Percentiles rank a stretch among this genome's conserved stretches.
Evolutionary conservation across 768 basidiomycete genomes (phyloP).

Genomic region (Crepidotus variabilis): DNA sequence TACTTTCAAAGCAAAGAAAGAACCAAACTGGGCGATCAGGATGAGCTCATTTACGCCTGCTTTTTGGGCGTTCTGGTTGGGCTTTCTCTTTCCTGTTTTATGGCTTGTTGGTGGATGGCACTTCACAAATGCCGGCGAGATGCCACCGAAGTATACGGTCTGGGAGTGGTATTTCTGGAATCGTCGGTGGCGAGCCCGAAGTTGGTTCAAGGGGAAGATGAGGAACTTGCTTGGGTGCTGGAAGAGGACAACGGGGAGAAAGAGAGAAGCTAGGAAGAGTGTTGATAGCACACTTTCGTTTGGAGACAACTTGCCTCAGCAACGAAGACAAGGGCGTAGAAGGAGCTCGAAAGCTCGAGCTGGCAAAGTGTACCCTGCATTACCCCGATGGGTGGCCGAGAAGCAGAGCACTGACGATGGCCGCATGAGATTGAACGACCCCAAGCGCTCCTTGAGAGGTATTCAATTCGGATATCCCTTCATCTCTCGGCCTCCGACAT

Average conservation of each 20-base stretch:
- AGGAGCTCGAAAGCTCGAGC: constrained; percentile 18
- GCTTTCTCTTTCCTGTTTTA: constrained; percentile 68
- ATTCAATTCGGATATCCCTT: constrained; percentile 60
- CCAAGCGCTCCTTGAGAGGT: constrained; percentile 40
- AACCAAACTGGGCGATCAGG: constrained; percentile 1
- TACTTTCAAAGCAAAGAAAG: constrained; percentile 29
- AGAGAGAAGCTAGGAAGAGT: too few relatives aligned
- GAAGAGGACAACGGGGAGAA: constrained; percentile 12
- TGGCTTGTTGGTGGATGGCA: constrained; percentile 82
- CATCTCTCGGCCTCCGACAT: constrained; percentile 42
- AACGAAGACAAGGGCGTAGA: constrained; percentile 17
- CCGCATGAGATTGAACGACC: constrained; percentile 38
- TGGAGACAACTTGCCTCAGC: background rate
- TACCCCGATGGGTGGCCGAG: constrained; percentile 42
- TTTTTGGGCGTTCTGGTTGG: constrained; percentile 70
- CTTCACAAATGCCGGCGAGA: constrained; percentile 43
- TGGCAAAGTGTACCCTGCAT: constrained; percentile 26
- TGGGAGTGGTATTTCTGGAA: constrained; percentile 48
- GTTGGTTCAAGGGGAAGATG: constrained; percentile 7
- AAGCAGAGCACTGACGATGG: constrained; percentile 40
- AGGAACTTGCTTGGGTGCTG: constrained; percentile 24
- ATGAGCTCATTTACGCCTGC: constrained; percentile 33
- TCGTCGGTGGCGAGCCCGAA: constrained; percentile 22
- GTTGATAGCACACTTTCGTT: too few relatives aligned
- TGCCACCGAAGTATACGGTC: constrained; percentile 38